A percentile compares a stretch with the other conserved stretches of the same genome.
phyloP scores from a whole-genome alignment of 768 basidiomycete genomes.

The Cytidiella melzeri region DNA sequence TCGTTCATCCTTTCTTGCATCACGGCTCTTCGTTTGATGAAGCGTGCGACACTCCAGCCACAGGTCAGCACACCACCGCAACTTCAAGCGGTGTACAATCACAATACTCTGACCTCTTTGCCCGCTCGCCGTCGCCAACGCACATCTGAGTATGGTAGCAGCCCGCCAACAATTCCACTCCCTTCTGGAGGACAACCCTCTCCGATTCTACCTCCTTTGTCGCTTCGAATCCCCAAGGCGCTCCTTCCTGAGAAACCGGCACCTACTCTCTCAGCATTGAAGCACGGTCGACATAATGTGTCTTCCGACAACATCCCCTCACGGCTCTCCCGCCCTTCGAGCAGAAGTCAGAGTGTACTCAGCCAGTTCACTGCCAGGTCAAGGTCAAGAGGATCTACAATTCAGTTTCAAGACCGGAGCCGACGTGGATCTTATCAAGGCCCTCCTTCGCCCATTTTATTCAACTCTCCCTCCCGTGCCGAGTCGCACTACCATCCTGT shows the following conservation, averaged over 20 bases:
- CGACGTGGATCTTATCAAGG: slow-evolving; percentile 3
- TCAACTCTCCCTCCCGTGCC: slow-evolving; percentile 16
- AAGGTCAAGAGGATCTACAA: not conserved
- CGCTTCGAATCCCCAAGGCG: slow-evolving; percentile 1
- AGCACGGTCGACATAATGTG: slow-evolving; percentile 7
- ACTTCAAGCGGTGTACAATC: slow-evolving; percentile 21
- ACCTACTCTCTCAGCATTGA: slow-evolving; percentile 4
- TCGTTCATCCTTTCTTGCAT: slow-evolving; percentile 42
- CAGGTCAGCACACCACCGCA: slow-evolving; percentile 28
- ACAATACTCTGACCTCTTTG: slow-evolving; percentile 28
- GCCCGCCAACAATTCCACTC: not conserved
- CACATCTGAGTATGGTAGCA: slow-evolving; percentile 1
- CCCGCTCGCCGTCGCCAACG: slow-evolving; percentile 12
- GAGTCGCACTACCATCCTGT: slow-evolving; percentile 7
- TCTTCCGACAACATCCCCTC: slow-evolving; percentile 8
- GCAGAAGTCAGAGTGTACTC: slow-evolving; percentile 11
- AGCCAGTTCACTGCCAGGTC: not conserved
- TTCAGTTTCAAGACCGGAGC: not conserved
- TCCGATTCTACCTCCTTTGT: not conserved
- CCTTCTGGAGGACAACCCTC: not conserved
- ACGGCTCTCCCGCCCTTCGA: slow-evolving; percentile 3
- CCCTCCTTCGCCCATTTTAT: slow-evolving; percentile 22
- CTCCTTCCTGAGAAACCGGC: slow-evolving; percentile 6
- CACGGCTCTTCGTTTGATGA: slow-evolving; percentile 28
- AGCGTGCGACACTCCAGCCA: slow-evolving; percentile 3